phyloP scores from a whole-genome alignment of 257 asterid species.

The Petrea volubilis region DNA sequence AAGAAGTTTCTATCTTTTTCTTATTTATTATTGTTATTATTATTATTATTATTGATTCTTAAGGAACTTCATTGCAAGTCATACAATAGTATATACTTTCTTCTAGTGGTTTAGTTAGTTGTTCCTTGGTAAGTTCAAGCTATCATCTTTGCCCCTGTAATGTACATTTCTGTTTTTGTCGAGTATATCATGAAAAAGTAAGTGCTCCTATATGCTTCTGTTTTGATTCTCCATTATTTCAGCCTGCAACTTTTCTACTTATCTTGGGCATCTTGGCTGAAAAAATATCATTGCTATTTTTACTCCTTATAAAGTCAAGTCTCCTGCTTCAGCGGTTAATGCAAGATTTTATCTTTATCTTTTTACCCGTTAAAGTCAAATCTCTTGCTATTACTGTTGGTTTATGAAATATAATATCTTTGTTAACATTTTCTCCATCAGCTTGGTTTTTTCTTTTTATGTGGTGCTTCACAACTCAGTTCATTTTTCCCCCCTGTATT shows the following conservation, averaged over 20 bases:
- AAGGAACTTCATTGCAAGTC: neutral
- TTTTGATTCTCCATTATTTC: constrained; percentile 1
- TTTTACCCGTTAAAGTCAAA: constrained; percentile 1
- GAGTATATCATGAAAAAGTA: neutral
- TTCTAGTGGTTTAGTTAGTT: neutral
- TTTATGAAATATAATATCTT: neutral
- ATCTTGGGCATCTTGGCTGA: neutral
- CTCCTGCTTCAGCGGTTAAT: constrained; percentile 3
- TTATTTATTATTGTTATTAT: neutral
- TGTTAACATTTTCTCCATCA: neutral
- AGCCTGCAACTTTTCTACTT: neutral
- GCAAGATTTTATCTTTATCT: neutral
- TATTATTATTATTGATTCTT: neutral
- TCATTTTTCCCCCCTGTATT: neutral
- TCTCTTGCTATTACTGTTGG: neutral
- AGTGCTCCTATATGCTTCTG: neutral
- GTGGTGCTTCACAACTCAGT: neutral
- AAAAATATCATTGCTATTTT: neutral
- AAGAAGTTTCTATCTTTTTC: neutral
- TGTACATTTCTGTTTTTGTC: neutral
- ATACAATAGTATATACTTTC: neutral
- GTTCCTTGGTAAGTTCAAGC: constrained; percentile 6
- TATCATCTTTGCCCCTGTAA: neutral
- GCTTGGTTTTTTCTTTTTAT: constrained; percentile 4
- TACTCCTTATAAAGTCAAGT: constrained; percentile 3